Evolutionary conservation across 2,329 filamentous ascomycete species (phyloP), one percentile per base, ranked within the genome.

Genomic region (Coniochaeta hoffmannii): DNA sequence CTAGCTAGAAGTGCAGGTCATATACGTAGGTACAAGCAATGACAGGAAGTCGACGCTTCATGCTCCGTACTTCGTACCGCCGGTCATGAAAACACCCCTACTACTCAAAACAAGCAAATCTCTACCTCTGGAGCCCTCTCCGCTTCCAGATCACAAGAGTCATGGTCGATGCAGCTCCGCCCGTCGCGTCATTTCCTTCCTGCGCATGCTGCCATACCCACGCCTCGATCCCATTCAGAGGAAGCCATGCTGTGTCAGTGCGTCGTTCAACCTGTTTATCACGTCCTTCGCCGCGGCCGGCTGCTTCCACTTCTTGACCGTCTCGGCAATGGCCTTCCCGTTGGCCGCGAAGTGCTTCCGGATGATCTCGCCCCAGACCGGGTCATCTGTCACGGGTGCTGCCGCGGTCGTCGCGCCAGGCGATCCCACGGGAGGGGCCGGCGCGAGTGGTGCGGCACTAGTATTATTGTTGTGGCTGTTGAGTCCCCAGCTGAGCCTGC

Each of bases 291-390:
- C 36, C 4, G 5, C 2, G 5, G 3, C 36, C 7, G 41, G 41
- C 14, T 50, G 50, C 28, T 59, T 55, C 60, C 61, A 64, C 38
- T 55, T 35, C 9, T 24, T 46, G 22, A 54, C 59, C 31, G 54
- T 61, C 24, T 59, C 41, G 50, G 61, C 1, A 17, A 66, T 65
- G 12, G 34, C n/a, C 4, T 11, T 10, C 6, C 54, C 57, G 49
- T 61, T 61, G 2, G 57, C 22, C 53, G 32, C 50, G 49, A 68
- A 68, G 52, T 68, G 65, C 26, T 58, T 52, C 34, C 61, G 60
- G 6, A 65, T 55, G 10, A 66, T 57, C 1, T 63, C 60, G 22
- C 59, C 60, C 62, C 63, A 68, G 24, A 66, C 32, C 1, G 41
- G 22, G 51, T 62, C 58, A n/a, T 63, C 59, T 2, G 26, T 26